Evolutionary conservation across 805 yeast genomes (phyloP), one percentile per base, ranked within the genome.

Genomic region (Starmerella riodocensis): DNA sequence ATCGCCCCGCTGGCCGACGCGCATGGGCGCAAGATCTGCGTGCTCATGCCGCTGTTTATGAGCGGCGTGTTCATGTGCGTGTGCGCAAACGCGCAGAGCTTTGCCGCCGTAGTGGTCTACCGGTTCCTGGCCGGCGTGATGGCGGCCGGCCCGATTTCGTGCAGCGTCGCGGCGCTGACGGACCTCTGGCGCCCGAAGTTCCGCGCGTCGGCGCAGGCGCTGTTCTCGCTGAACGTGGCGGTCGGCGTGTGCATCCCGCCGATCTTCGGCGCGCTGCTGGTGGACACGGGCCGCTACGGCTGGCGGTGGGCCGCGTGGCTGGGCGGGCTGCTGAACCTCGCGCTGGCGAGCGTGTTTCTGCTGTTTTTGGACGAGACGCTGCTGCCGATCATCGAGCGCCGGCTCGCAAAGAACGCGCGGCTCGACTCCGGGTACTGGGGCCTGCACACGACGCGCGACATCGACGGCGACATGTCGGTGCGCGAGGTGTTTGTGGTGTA

Each of bases 361-460:
- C 0, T 62, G 53, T 32, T 43, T 47, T 24, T 48, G 46, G 11
- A 57, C 56, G 59, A 66, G 61, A 59, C 62, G 6, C 67, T 62
- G 41, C 50, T 53, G 16, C 60, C 62, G 4, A 51, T 50, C 0
- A 73, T 85, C 37, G 65, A 82, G 48, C 75, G 78, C 53, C 65
- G 56, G 25, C 71, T 76, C 53, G 94, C 94, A 17, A 61, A 60
- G 40, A 67, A 59, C 51, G 53, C 80, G 50, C 72, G 94, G 63
- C 69, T 72, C 51, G 77, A 75, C 56, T 78, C 94, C 4, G 86
- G 91, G 32, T 78, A 82, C 55, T 67, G 68, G 46, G 78, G 77
- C 52, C 78, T 82, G 47, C 85, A 84, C 82, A 79, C 94, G 21
- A 91, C 80, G 62, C 94, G 82, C 58, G 97, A 88, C 23, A 91